These are phyloP conservation scores for Panicum hallii DNA, from an alignment of 202 grass and related monocot species.

Conservation along the genomic window DNA sequence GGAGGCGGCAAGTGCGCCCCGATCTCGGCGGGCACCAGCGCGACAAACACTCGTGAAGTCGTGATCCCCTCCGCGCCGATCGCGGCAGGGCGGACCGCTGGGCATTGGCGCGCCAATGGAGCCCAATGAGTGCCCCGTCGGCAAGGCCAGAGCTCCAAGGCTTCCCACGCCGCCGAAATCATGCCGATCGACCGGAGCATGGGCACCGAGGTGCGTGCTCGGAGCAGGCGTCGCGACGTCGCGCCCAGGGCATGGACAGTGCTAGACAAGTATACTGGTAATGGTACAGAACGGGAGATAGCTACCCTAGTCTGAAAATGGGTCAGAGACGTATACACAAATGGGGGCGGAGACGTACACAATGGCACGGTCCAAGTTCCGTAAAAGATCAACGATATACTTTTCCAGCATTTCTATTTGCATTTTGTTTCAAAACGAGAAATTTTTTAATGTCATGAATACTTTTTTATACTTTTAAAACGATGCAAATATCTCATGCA, in stretches of 20 bases:
- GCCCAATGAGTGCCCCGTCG: background rate
- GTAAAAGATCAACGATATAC: too few species aligned
- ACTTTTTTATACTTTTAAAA: background rate
- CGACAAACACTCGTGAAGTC: conserved; percentile 11
- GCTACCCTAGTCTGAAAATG: too few species aligned
- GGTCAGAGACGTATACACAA: too few species aligned
- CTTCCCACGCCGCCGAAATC: background rate
- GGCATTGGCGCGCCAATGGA: background rate
- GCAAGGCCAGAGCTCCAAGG: background rate
- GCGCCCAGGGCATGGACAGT: background rate
- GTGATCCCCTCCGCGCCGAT: background rate
- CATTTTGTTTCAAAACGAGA: too few species aligned
- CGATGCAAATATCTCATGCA: too few species aligned
- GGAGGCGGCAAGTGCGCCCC: background rate
- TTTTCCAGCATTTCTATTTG: too few species aligned
- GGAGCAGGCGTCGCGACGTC: background rate
- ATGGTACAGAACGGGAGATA: too few species aligned
- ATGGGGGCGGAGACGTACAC: too few species aligned
- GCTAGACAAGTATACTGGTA: background rate
- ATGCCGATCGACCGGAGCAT: conserved; percentile 6
- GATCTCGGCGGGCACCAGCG: background rate
- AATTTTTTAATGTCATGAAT: too few species aligned
- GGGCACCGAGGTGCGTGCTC: background rate
- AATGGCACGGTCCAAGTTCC: too few species aligned
- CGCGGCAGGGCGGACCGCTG: background rate